Evolutionary conservation across 805 yeast species (phyloP).

Genomic region (Blastobotrys peoriensis): DNA sequence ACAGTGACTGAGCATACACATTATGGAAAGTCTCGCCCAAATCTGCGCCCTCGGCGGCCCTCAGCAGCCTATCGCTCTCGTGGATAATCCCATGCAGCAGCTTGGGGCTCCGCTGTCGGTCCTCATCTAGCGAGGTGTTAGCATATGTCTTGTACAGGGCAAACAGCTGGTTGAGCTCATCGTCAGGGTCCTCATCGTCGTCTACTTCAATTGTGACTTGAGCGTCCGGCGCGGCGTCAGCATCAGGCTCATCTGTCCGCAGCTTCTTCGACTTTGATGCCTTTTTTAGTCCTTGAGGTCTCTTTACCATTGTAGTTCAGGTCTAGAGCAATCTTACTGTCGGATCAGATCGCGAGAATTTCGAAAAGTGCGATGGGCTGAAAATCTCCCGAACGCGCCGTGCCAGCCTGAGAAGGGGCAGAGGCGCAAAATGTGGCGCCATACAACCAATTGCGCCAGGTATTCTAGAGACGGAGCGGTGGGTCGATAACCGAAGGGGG

Average conservation of each 20-base stretch:
- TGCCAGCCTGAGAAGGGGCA: too few relatives aligned
- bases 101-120: slow-evolving; percentile 15
- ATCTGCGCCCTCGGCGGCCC: slow-evolving; percentile 20
- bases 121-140: slow-evolving; percentile 35
- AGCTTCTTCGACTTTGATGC: slow-evolving; percentile 45
- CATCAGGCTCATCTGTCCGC: slow-evolving; percentile 28
- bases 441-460: too few relatives aligned
- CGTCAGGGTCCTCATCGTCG: slow-evolving; percentile 65
- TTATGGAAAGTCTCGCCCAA: slow-evolving; percentile 49
- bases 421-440: too few relatives aligned
- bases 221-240: slow-evolving; percentile 15
- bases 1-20: slow-evolving; percentile 61
- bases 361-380: too few relatives aligned
- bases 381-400: too few relatives aligned
- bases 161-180: slow-evolving; percentile 68
- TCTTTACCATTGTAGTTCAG: slow-evolving; percentile 51
- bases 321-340: too few relatives aligned
- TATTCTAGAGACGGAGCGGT: too few relatives aligned
- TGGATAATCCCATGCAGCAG: slow-evolving; percentile 70
- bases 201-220: slow-evolving; percentile 62
- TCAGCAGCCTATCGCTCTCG: slow-evolving; percentile 76
- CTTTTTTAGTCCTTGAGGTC: slow-evolving; percentile 62
- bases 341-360: too few relatives aligned
- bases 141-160: slow-evolving; percentile 67
- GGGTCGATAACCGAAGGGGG: too few relatives aligned